These are phyloP conservation scores for Beauveria sp. DNA, from an alignment of 2,329 filamentous ascomycete genomes.

Conservation along the genomic window DNA sequence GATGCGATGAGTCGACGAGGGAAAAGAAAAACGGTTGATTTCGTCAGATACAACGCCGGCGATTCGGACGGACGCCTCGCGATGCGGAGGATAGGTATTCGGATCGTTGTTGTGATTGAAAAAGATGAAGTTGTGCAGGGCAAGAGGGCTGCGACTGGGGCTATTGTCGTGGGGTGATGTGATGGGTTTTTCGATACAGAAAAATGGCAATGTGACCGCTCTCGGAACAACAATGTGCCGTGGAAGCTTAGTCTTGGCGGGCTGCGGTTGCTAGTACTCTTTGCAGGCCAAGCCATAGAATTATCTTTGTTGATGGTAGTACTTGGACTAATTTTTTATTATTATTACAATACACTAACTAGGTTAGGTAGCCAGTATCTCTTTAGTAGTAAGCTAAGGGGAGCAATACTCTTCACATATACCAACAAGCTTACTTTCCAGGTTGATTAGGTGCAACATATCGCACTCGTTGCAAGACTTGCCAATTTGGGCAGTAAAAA, in stretches of 20 bases:
- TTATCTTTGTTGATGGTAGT: no score
- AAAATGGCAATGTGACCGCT: slow-evolving; percentile 7
- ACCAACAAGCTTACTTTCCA: neutral
- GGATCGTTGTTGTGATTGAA: neutral
- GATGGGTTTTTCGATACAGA: neutral
- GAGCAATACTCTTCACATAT: neutral
- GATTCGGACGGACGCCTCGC: neutral
- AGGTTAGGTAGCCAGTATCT: no score
- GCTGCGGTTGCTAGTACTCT: neutral
- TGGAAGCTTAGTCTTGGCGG: neutral
- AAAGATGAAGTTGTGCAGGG: neutral
- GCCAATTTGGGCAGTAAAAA: neutral
- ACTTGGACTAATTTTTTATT: no score
- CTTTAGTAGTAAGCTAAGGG: no score
- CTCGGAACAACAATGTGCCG: slow-evolving; percentile 6
- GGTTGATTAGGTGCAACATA: no score
- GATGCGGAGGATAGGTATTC: neutral
- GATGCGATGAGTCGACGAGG: neutral
- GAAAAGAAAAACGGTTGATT: no score
- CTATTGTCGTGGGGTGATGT: neutral
- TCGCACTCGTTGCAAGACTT: neutral
- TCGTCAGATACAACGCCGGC: neutral
- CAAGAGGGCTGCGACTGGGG: neutral
- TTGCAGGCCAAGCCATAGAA: neutral
- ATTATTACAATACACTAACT: no score